Base-by-base conservation (phyloP, 805 yeast species). In the Candida cerambycidarum region DNA sequence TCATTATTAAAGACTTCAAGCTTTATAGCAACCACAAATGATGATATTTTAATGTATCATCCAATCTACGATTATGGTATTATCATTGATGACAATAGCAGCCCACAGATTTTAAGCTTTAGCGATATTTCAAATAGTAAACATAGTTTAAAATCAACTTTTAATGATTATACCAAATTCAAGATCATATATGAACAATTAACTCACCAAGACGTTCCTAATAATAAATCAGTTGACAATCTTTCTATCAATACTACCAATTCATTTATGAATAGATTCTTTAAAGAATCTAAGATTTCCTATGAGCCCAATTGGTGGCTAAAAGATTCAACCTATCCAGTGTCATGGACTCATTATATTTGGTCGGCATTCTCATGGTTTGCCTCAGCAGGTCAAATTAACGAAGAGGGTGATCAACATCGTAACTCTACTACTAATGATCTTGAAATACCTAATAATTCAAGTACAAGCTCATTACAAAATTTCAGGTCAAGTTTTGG, bases 281-380 rank as follows among this genome's bases (percentile, higher is more conserved):
- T 34, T 28, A 34, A 34, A 16, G 43, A 24, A 32, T 24, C 32
- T 4, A 27, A 25, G 12, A 28, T 44, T 9, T 32, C 36, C 16
- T 47, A 47, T 38, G 65, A 63, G 41, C 74, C 73, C 1, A 51
- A 54, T 25, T 71, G 77, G 78, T 74, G 79, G 79, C 41, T 55
- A 9, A 51, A 57, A 2, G 53, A 57, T 3, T 69, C 71, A 10
- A 67, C 77, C 1, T 79, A 75, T 38, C 68, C 80, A 1, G 58
- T 71, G 16, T 71, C 84, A 1, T 73, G 85, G 76, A 67, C 70
- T 41, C 82, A 80, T 51, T 66, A 76, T 31, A 65, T 82, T 1
- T 82, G 86, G 85, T 69, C 76, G 41, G 89, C 89, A 0, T 75
- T 85, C 45, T 66, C 85, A 15, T 86, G 93, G 93, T 86, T 92